Evolutionary conservation across 2,329 filamentous ascomycete species (phyloP).

Genomic region (Teratosphaeria gauchensis): DNA sequence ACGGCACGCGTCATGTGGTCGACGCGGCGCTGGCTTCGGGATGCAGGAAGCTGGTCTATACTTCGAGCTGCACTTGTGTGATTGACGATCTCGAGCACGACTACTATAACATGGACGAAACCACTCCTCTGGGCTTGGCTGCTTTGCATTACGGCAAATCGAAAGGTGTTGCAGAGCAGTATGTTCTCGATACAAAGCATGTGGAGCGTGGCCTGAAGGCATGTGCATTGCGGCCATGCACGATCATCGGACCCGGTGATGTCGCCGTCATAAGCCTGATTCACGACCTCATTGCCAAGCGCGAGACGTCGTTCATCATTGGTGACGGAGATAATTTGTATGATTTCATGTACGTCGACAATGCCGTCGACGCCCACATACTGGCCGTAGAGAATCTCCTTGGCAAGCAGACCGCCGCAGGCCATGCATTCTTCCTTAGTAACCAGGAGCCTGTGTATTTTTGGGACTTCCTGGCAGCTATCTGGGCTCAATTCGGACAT

Average conservation of each 20-base stretch:
- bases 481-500: conserved; percentile 59
- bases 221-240: conserved; percentile 69
- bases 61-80: conserved; percentile 77
- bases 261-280: conserved; percentile 64
- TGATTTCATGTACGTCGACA: conserved; percentile 61
- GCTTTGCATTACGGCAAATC: conserved; percentile 77
- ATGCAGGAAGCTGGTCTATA: conserved; percentile 81
- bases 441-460: conserved; percentile 85
- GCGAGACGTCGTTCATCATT: conserved; percentile 68
- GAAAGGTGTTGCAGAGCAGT: conserved; percentile 74
- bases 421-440: conserved; percentile 81
- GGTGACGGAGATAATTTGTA: conserved; percentile 63
- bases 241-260: conserved; percentile 88
- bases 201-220: conserved; percentile 25
- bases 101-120: conserved; percentile 75
- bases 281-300: conserved; percentile 57
- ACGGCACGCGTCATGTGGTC: conserved; percentile 71
- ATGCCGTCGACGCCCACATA: conserved; percentile 69
- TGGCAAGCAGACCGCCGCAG: conserved; percentile 51
- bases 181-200: conserved; percentile 67
- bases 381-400: conserved; percentile 69
- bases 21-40: conserved; percentile 58
- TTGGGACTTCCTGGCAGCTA: conserved; percentile 73
- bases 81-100: conserved; percentile 67
- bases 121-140: conserved; percentile 65